Evolutionary conservation across 2,329 filamentous ascomycete species (phyloP).

Genomic region (Penicillium occitanis): DNA sequence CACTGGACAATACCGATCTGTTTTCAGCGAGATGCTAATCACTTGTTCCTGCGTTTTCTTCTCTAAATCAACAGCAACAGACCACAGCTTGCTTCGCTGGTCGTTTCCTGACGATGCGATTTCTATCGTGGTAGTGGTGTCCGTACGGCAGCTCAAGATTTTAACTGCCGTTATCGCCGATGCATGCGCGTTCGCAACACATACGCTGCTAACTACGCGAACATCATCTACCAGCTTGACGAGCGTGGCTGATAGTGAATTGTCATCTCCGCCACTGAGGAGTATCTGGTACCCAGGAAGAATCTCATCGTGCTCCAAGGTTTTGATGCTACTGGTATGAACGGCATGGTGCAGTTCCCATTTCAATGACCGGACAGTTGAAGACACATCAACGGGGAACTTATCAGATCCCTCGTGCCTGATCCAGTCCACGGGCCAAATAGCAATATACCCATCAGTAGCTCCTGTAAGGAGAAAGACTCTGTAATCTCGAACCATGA

Average conservation of each 20-base stretch:
- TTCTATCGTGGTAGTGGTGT: slow-evolving; percentile 22
- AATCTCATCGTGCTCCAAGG: slow-evolving; percentile 38
- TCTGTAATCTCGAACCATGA: slow-evolving; percentile 47
- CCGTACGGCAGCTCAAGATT: slow-evolving; percentile 26
- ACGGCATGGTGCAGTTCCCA: slow-evolving; percentile 50
- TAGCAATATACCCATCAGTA: slow-evolving; percentile 74
- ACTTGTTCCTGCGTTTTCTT: slow-evolving; percentile 20
- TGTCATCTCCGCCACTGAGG: slow-evolving; percentile 84
- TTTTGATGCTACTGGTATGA: slow-evolving; percentile 81
- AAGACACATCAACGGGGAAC: slow-evolving; percentile 26
- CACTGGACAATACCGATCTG: slow-evolving; percentile 49
- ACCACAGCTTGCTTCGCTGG: slow-evolving; percentile 49
- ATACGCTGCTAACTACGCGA: slow-evolving; percentile 32
- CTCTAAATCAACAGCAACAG: slow-evolving; percentile 32
- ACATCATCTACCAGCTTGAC: slow-evolving; percentile 27
- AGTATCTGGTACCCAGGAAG: slow-evolving; percentile 50
- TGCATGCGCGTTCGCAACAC: slow-evolving; percentile 46
- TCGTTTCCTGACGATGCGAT: slow-evolving; percentile 48
- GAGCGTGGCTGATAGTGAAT: slow-evolving; percentile 65
- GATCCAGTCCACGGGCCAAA: slow-evolving; percentile 54
- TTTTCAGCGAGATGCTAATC: slow-evolving; percentile 29
- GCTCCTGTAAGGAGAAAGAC: slow-evolving; percentile 60
- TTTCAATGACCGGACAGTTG: slow-evolving; percentile 24
- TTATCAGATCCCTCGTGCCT: slow-evolving; percentile 25
- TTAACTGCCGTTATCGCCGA: slow-evolving; percentile 45